Evolutionary conservation across 768 basidiomycete genomes (phyloP), one percentile per base, ranked within the genome.

Genomic region (Clavaria fumosa): DNA sequence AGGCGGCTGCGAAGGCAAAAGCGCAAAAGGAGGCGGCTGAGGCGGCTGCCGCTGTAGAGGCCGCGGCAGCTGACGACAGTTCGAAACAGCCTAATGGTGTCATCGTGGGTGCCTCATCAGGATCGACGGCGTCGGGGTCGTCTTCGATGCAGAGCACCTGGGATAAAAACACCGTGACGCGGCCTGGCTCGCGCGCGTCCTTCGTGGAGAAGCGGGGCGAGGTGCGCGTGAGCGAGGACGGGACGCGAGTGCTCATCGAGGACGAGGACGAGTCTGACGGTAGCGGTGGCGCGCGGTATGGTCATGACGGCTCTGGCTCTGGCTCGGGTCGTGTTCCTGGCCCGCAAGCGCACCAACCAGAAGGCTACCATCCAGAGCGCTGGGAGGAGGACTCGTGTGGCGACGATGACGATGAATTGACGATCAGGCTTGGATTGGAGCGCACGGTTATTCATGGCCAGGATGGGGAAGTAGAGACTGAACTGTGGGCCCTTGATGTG

Each of bases 351-450:
- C 62, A 54, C 31, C 48, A 44, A 40, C 56, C 55, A 18, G 61
- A 62, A 26, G 56, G 49, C 41, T 66, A 60, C 47, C 66, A 70
- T 31, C 63, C 64, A 3, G 78, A 78, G 30, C 75, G 75, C 14
- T 81, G 78, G 67, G 79, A 82, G 34, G 79, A 81, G 35, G 77
- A 81, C 44, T 84, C 86, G 33, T 77, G 79, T 26, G 81, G 78
- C 76, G 75, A 75, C 28, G 66, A 57, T 14, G 60, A 59, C 32
- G 70, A 66, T 14, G 81, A 81, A 40, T 59, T 71, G 22, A 86
- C 83, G 3, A 82, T 86, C 37, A 67, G 82, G 33, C 60, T 69
- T 34, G 69, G 67, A 40, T 49, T 78, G 33, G 69, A 72, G 44
- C 58, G 57, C 38, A 56, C 64, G 32, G 61, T 56, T 35, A 51